phyloP scores from a whole-genome alignment of 129 eudicot genomes.

The Tagetes patula region DNA sequence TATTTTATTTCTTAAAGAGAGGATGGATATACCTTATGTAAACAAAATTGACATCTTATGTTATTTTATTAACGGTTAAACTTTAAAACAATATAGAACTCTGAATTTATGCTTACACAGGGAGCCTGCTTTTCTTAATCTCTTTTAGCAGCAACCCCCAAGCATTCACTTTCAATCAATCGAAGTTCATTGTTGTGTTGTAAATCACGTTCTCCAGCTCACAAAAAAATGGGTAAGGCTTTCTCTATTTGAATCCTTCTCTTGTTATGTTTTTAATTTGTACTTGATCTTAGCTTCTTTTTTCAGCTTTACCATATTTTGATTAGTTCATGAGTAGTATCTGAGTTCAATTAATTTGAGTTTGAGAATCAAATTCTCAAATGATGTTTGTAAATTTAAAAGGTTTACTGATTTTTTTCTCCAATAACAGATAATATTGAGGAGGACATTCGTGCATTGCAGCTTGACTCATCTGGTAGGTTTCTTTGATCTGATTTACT shows the following conservation, averaged over 20 bases:
- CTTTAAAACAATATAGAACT: neutral
- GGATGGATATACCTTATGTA: neutral
- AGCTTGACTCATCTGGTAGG: conserved; percentile 85
- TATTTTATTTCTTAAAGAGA: neutral
- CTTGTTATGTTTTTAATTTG: neutral
- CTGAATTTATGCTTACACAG: neutral
- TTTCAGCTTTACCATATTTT: neutral
- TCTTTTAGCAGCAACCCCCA: neutral
- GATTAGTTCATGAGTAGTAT: neutral
- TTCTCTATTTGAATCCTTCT: neutral
- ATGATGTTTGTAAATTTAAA: conserved; percentile 3
- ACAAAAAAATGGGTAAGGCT: conserved; percentile 12
- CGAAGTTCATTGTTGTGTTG: neutral
- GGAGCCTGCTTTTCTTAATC: neutral
- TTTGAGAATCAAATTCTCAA: neutral
- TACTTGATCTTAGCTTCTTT: conserved; percentile 4
- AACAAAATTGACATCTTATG: neutral
- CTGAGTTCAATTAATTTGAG: neutral
- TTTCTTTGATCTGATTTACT: conserved; percentile 2
- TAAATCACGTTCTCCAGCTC: conserved; percentile 8
- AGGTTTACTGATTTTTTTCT: conserved; percentile 19
- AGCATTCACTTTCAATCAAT: neutral
- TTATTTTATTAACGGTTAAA: neutral
- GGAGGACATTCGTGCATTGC: conserved; percentile 85
- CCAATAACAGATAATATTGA: conserved; percentile 47